Evolutionary conservation across 169 alveolate species (phyloP).

Genomic region (Eimeria acervulina): DNA sequence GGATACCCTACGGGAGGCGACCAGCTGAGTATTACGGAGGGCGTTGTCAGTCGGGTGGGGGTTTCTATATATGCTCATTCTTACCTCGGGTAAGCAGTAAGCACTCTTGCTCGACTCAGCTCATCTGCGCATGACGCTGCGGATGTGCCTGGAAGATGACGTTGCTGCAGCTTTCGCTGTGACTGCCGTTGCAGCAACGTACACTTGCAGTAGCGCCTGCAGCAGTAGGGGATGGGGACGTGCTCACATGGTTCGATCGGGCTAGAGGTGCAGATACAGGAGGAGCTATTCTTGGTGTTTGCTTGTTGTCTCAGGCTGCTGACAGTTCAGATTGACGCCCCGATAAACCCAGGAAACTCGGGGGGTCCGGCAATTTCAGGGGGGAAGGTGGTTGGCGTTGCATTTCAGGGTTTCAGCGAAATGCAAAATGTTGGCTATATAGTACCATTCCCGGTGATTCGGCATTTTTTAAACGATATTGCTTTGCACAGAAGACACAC

Average conservation of each 20-base stretch:
- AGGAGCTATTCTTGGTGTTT: not conserved
- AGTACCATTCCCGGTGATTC: slow-evolving; percentile 89
- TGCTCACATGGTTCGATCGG: not conserved
- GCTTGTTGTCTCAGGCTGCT: slow-evolving; percentile 82
- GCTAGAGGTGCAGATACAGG: not conserved
- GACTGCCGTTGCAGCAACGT: not conserved
- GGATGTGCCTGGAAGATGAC: not conserved
- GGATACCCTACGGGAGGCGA: slow-evolving; percentile 96
- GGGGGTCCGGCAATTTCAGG: slow-evolving; percentile 94
- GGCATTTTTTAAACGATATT: slow-evolving; percentile 89
- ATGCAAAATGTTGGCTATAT: slow-evolving; percentile 92
- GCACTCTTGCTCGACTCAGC: not conserved
- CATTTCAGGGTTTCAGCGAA: slow-evolving; percentile 92
- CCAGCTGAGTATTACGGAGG: slow-evolving; percentile 93
- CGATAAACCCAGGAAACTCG: slow-evolving; percentile 95
- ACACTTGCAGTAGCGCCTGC: not conserved
- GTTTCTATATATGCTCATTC: slow-evolving; percentile 88
- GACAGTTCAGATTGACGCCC: slow-evolving; percentile 94
- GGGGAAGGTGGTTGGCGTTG: slow-evolving; percentile 93
- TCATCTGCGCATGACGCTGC: not conserved
- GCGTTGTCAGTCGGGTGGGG: slow-evolving; percentile 94
- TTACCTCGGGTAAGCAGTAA: slow-evolving; percentile 76
- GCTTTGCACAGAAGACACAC: slow-evolving; percentile 85
- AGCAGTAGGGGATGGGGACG: not conserved
- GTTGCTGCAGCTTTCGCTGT: not conserved